Evolutionary conservation across 2,329 filamentous ascomycete genomes (phyloP).

Genomic region (Furcasterigmium furcatum): DNA sequence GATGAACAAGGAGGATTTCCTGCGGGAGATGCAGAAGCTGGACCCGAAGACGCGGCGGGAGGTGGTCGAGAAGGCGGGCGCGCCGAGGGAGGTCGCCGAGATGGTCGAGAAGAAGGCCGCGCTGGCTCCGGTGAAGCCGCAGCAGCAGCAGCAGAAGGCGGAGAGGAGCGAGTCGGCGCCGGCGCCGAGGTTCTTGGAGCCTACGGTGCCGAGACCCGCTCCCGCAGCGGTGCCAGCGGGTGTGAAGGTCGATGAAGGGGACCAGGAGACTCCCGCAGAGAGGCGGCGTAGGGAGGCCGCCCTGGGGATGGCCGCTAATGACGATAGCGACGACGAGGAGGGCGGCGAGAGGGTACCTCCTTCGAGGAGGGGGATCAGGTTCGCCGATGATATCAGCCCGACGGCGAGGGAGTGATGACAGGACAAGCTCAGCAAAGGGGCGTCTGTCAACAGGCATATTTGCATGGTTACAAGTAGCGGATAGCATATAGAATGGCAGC

Average conservation of each 20-base stretch:
- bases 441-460: no score
- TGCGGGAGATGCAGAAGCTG: slow-evolving; percentile 68
- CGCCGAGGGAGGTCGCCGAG: slow-evolving; percentile 43
- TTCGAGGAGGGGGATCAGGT: slow-evolving; percentile 54
- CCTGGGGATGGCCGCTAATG: slow-evolving; percentile 54
- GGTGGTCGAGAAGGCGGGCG: slow-evolving; percentile 48
- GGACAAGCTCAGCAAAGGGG: no score
- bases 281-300: slow-evolving; percentile 71
- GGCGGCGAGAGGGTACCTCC: slow-evolving; percentile 51
- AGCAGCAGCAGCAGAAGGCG: slow-evolving; percentile 5
- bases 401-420: slow-evolving; percentile 13
- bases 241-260: slow-evolving; percentile 36
- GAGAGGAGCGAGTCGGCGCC: slow-evolving; percentile 5
- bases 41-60: slow-evolving; percentile 62
- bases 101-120: slow-evolving; percentile 37
- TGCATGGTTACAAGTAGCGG: no score
- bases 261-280: slow-evolving; percentile 68
- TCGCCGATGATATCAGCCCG: slow-evolving; percentile 45
- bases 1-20: slow-evolving; percentile 79
- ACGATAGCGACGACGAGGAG: slow-evolving; percentile 55
- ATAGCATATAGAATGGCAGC: no score
- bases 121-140: slow-evolving; percentile 1
- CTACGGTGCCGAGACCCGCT: slow-evolving; percentile 65
- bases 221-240: slow-evolving; percentile 52
- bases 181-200: slow-evolving; percentile 53